A percentile compares a stretch with the other conserved stretches of the same genome.
Evolutionary conservation across 106 monocot species (phyloP).

Genomic region (Alisma plantagoaquatica): DNA sequence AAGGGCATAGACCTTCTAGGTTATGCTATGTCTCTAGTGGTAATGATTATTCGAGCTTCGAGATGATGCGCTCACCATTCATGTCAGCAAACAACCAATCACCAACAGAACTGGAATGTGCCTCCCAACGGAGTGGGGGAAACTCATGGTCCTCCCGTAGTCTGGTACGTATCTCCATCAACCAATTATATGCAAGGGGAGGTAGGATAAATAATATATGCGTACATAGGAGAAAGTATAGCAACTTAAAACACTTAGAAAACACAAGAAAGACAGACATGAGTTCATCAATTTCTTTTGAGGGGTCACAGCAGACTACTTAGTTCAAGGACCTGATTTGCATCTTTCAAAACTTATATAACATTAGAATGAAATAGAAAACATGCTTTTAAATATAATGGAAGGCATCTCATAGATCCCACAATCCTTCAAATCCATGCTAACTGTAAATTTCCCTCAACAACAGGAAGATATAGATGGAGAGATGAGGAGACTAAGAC

Average conservation of each 20-base stretch:
- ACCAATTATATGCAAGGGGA: background rate
- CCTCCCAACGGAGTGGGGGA: background rate
- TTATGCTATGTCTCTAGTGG: slow-evolving; percentile 15
- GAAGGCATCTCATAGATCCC: too few species aligned
- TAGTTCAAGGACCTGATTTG: background rate
- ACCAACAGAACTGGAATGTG: background rate
- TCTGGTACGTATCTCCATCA: slow-evolving; percentile 8
- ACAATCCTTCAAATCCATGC: too few species aligned
- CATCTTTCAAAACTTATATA: background rate
- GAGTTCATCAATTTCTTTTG: background rate
- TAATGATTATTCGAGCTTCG: slow-evolving; percentile 26
- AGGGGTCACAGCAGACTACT: background rate
- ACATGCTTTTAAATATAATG: too few species aligned
- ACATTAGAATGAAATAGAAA: too few species aligned
- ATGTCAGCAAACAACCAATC: slow-evolving; percentile 4
- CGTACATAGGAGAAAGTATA: background rate
- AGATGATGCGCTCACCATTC: slow-evolving; percentile 4
- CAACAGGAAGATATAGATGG: slow-evolving; percentile 34
- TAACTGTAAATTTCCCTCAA: too few species aligned
- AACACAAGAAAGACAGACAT: background rate
- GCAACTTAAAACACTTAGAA: background rate
- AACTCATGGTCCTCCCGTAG: slow-evolving; percentile 18
- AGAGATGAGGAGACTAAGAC: slow-evolving; percentile 32
- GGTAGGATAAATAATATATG: background rate
- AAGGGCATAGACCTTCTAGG: slow-evolving; percentile 11